phyloP scores from a whole-genome alignment of 1,284 basidiomycete species.

The Agaricales sp. region DNA sequence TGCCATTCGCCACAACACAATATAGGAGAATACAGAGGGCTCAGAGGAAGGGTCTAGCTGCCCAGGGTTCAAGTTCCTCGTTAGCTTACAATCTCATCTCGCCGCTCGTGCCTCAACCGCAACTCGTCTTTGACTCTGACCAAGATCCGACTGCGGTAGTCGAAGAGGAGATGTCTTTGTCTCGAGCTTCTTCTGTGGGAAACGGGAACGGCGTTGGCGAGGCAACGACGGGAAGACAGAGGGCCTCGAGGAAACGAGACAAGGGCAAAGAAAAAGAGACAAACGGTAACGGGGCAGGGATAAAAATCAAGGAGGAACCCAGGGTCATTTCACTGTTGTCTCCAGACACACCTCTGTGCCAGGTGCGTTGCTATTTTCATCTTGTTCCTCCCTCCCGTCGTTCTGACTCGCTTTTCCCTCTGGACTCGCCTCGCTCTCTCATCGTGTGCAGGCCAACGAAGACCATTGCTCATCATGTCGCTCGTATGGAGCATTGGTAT shows the following conservation, averaged over 20 bases:
- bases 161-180: constrained; percentile 37
- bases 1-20: constrained; percentile 1
- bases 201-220: constrained; percentile 32
- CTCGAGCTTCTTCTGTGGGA: constrained; percentile 51
- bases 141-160: constrained; percentile 21
- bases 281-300: constrained; percentile 32
- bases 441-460: constrained; percentile 64
- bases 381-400: not conserved
- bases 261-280: constrained; percentile 64
- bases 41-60: constrained; percentile 7
- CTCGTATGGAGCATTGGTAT: constrained; percentile 72
- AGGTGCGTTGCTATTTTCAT: not conserved
- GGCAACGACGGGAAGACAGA: constrained; percentile 17
- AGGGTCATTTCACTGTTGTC: constrained; percentile 25
- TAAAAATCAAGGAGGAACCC: constrained; percentile 66
- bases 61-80: constrained; percentile 22
- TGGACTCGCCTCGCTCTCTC: constrained; percentile 6
- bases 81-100: constrained; percentile 20
- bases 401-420: not conserved
- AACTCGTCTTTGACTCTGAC: constrained; percentile 39
- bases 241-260: constrained; percentile 26
- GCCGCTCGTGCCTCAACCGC: constrained; percentile 27
- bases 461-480: constrained; percentile 92
- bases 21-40: not conserved
- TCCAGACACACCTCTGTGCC: not conserved